phyloP scores from a whole-genome alignment of 2,329 filamentous ascomycete species.

The Calonectria montana region DNA sequence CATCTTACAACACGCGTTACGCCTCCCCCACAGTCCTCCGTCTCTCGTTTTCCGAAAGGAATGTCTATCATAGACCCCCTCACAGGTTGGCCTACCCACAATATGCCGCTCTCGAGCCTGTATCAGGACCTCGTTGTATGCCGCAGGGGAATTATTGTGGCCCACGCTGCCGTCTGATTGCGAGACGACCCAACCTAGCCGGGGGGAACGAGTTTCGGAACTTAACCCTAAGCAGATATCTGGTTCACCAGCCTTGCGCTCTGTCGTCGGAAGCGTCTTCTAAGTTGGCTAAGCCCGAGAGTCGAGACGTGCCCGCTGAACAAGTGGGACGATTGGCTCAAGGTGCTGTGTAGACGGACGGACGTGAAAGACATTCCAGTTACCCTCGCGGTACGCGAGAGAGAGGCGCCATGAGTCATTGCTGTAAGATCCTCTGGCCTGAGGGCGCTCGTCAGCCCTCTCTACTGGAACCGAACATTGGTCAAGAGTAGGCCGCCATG shows the following conservation, averaged over 20 bases:
- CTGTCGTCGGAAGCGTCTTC: slow-evolving; percentile 77
- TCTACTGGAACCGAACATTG: slow-evolving; percentile 73
- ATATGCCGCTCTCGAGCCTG: slow-evolving; percentile 73
- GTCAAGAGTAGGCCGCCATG: slow-evolving; percentile 55
- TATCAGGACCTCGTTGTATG: slow-evolving; percentile 63
- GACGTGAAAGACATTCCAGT: slow-evolving; percentile 67
- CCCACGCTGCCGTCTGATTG: slow-evolving; percentile 49
- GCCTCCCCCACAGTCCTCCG: slow-evolving; percentile 86
- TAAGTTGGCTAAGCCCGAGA: slow-evolving; percentile 59
- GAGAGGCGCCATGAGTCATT: slow-evolving; percentile 78
- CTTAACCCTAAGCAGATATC: slow-evolving; percentile 93
- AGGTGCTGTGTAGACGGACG: slow-evolving; percentile 56
- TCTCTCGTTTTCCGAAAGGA: slow-evolving; percentile 76
- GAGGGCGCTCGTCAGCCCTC: slow-evolving; percentile 81
- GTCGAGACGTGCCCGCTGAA: slow-evolving; percentile 58
- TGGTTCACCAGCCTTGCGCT: slow-evolving; percentile 80
- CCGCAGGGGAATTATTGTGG: slow-evolving; percentile 58
- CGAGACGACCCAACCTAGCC: slow-evolving; percentile 54
- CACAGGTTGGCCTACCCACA: slow-evolving; percentile 50
- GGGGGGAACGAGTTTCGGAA: slow-evolving; percentile 80
- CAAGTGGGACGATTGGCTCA: slow-evolving; percentile 56
- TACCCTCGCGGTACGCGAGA: slow-evolving; percentile 64
- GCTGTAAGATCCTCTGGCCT: slow-evolving; percentile 78
- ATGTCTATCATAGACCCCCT: slow-evolving; percentile 65
- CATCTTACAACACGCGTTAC: slow-evolving; percentile 67